Percentiles rank a stretch among this genome's conserved stretches.
Evolutionary conservation across 2,329 filamentous ascomycete genomes (phyloP).

Genomic region (Penicillium frequentans): DNA sequence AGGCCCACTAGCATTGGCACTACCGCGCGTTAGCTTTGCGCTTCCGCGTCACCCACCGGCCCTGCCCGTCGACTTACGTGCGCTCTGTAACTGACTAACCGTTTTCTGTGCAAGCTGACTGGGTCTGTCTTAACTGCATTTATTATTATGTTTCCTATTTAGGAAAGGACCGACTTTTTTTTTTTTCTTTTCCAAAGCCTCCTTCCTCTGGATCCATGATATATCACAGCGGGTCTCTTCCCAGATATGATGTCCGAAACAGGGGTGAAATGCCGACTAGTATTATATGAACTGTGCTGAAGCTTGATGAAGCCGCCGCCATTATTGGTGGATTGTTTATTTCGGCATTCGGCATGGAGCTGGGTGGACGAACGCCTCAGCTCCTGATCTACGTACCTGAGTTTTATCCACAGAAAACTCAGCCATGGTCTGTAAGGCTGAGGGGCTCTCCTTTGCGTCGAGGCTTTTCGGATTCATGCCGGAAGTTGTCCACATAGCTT

Average conservation of each 20-base stretch:
- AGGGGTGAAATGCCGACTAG: neutral
- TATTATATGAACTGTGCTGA: neutral
- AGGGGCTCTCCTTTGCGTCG: neutral
- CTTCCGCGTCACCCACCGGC: slow-evolving; percentile 16
- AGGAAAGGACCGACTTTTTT: neutral
- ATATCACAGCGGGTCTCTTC: neutral
- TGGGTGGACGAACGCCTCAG: neutral
- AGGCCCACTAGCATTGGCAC: slow-evolving; percentile 9
- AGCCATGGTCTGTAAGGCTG: neutral
- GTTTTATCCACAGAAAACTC: neutral
- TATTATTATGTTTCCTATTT: neutral
- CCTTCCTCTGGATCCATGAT: neutral
- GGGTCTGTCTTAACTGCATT: neutral
- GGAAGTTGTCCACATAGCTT: neutral
- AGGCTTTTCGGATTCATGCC: neutral
- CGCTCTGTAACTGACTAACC: neutral
- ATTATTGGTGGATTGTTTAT: neutral
- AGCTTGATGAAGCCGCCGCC: neutral
- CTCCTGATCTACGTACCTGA: neutral
- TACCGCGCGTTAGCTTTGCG: slow-evolving; percentile 16
- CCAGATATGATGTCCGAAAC: neutral
- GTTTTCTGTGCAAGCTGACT: neutral
- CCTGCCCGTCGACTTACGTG: slow-evolving; percentile 7
- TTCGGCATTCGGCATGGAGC: neutral
- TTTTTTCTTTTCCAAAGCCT: neutral